A percentile compares a stretch with the other conserved stretches of the same genome.
These are phyloP conservation scores for Trichoderma arundinaceum DNA, from an alignment of 2,329 filamentous ascomycete species.

Conservation along the genomic window DNA sequence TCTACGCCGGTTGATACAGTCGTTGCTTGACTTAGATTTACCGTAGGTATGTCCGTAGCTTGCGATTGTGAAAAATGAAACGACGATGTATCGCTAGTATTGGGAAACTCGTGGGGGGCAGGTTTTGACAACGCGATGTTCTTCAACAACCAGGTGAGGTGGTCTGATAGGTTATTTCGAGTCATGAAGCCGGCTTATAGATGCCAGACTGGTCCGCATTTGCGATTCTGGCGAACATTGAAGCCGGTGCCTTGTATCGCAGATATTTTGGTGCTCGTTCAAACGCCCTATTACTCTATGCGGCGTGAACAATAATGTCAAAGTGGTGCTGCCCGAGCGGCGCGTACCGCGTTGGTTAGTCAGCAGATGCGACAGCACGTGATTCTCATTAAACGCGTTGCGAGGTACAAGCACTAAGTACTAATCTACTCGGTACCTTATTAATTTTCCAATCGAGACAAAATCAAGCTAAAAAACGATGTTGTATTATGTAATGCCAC, in stretches of 20 bases:
- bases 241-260: slow-evolving; percentile 10
- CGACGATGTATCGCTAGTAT: slow-evolving; percentile 39
- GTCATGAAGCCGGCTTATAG: slow-evolving; percentile 59
- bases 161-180: slow-evolving; percentile 64
- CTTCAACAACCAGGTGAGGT: slow-evolving; percentile 63
- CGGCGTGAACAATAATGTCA: slow-evolving; percentile 26
- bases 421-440: too few relatives aligned
- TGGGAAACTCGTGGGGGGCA: slow-evolving; percentile 48
- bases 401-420: too few relatives aligned
- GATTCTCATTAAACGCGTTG: slow-evolving; percentile 23
- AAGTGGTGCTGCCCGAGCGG: slow-evolving; percentile 2
- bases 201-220: slow-evolving; percentile 37
- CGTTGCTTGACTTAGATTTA: slow-evolving; percentile 8
- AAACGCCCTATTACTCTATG: neutral
- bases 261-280: neutral
- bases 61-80: slow-evolving; percentile 39
- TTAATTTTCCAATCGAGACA: too few relatives aligned
- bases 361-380: slow-evolving; percentile 39
- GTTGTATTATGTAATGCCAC: too few relatives aligned
- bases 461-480: too few relatives aligned
- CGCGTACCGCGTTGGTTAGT: slow-evolving; percentile 46
- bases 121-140: slow-evolving; percentile 52
- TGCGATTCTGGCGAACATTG: slow-evolving; percentile 37
- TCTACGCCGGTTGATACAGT: slow-evolving; percentile 11
- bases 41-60: slow-evolving; percentile 28